phyloP scores from a whole-genome alignment of 2,329 filamentous ascomycete genomes.

The Talaromyces verruculosus region DNA sequence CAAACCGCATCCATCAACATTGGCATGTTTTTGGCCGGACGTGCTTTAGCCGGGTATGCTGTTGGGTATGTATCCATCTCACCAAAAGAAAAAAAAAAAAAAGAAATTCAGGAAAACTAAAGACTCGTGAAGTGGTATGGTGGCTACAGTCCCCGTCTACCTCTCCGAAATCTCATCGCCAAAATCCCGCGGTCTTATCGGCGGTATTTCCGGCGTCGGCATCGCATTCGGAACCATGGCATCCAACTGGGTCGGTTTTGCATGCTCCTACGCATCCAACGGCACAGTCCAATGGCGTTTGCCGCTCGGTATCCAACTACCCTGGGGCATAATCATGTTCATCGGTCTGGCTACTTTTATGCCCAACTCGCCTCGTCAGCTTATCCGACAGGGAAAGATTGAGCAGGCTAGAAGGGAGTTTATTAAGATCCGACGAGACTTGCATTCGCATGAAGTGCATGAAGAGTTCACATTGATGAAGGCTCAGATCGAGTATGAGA shows the following conservation, averaged over 20 bases:
- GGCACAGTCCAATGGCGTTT: constrained; percentile 57
- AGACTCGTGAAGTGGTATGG: constrained; percentile 43
- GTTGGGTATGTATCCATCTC: constrained; percentile 41
- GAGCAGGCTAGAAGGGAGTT: constrained; percentile 53
- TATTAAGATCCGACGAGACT: constrained; percentile 49
- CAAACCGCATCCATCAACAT: constrained; percentile 58
- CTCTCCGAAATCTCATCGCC: constrained; percentile 56
- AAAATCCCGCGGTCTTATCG: constrained; percentile 53
- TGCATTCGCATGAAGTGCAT: constrained; percentile 46
- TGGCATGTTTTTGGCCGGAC: constrained; percentile 55
- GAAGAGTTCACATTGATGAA: constrained; percentile 58
- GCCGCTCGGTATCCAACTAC: constrained; percentile 56
- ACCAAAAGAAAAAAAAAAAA: no score
- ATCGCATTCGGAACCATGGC: constrained; percentile 58
- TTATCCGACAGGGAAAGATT: constrained; percentile 52
- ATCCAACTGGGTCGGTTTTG: constrained; percentile 60
- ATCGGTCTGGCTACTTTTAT: constrained; percentile 56
- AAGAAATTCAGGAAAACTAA: background rate
- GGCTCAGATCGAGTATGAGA: constrained; percentile 58
- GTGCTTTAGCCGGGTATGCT: constrained; percentile 49
- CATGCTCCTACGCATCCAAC: constrained; percentile 55
- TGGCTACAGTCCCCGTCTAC: constrained; percentile 57
- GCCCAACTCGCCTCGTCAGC: constrained; percentile 56
- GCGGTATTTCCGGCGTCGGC: constrained; percentile 55
- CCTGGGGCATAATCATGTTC: constrained; percentile 58